phyloP scores from a whole-genome alignment of 805 yeast species.

The Diddensiella santjacobensis region DNA sequence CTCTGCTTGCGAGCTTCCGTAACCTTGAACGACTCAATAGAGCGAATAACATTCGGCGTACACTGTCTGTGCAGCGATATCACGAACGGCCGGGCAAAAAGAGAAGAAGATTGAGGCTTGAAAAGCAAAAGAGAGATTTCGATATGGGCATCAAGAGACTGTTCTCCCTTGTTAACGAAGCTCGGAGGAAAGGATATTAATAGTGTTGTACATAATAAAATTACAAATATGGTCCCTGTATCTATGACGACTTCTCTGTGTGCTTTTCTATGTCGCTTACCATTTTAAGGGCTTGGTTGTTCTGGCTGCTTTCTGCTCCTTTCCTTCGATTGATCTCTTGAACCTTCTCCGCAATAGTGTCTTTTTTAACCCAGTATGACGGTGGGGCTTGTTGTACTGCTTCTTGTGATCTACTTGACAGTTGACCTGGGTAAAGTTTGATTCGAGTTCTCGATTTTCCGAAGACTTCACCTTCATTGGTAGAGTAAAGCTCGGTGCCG shows the following conservation, averaged over 20 bases:
- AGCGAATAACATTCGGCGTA: conserved; percentile 29
- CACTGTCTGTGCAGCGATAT: conserved; percentile 27
- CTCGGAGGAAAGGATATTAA: conserved; percentile 30
- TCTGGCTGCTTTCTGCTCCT: not conserved
- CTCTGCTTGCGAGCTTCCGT: conserved; percentile 23
- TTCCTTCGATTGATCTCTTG: conserved; percentile 10
- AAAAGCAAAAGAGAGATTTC: conserved; percentile 32
- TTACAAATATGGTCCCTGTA: no score
- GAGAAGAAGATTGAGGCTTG: conserved; percentile 28
- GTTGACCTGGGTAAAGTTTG: conserved; percentile 19
- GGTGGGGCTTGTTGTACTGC: conserved; percentile 1
- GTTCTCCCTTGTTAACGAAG: conserved; percentile 34
- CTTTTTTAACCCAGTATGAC: conserved; percentile 2
- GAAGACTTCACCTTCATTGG: conserved; percentile 27
- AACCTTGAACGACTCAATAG: conserved; percentile 28
- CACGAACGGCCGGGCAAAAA: conserved; percentile 36
- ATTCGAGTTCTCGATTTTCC: conserved; percentile 29
- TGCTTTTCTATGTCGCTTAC: no score
- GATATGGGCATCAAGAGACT: conserved; percentile 32
- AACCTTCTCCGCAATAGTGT: conserved; percentile 12
- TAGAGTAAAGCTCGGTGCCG: conserved; percentile 65
- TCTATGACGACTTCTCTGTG: no score
- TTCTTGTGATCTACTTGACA: conserved; percentile 10
- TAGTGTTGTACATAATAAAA: not conserved
- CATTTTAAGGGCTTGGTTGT: no score